phyloP scores from a whole-genome alignment of 192 early-diverging fungal species.

The Podila epicladia region DNA sequence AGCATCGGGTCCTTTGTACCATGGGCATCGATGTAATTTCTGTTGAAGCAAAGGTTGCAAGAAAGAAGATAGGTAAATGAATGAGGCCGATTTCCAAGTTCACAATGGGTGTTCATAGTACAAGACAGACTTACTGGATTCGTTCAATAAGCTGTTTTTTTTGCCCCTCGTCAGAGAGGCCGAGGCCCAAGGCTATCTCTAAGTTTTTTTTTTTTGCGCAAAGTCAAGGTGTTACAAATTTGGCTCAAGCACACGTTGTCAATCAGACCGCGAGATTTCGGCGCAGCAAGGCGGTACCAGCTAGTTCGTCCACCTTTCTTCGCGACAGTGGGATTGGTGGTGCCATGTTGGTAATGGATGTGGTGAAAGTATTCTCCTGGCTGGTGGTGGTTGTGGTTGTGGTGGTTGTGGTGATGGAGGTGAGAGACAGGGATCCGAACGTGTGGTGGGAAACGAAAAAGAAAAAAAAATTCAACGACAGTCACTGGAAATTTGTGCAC shows the following conservation, averaged over 20 bases:
- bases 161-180: not conserved
- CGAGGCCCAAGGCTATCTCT: not conserved
- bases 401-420: not conserved
- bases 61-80: not conserved
- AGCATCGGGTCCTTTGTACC: not conserved
- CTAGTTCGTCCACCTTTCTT: not conserved
- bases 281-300: not conserved
- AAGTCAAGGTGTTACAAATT: not conserved
- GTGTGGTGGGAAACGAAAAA: not conserved
- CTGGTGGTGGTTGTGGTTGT: not conserved
- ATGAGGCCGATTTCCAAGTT: not conserved
- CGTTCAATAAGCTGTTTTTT: not conserved
- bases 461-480: conserved; percentile 1
- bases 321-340: not conserved
- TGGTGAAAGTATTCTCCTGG: not conserved
- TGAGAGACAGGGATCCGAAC: not conserved
- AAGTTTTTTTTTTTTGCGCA: not conserved
- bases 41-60: not conserved
- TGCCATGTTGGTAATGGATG: not conserved
- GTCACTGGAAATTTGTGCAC: not conserved
- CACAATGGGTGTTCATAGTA: too few species aligned
- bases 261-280: not conserved
- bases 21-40: not conserved
- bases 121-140: not conserved
- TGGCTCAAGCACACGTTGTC: not conserved